Percentiles rank a stretch among this genome's conserved stretches.
Conservation (phyloP, 179 eudicot species). For the Silene coronaria region DNA sequence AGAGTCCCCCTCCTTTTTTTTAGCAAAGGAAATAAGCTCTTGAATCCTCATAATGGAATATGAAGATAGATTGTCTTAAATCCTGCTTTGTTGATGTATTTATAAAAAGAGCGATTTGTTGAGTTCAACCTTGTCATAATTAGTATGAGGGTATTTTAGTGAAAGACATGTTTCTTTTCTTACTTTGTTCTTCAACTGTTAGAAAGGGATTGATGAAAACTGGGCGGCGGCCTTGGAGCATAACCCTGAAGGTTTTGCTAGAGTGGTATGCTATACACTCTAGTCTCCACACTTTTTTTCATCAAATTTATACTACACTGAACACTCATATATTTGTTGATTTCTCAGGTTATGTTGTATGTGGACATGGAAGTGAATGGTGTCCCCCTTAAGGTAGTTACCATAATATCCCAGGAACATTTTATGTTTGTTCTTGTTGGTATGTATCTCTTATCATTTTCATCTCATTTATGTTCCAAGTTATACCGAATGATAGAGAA, state of each 20-base stretch:
- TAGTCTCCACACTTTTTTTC: background rate
- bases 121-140: background rate
- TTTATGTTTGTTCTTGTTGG: background rate
- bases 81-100: background rate
- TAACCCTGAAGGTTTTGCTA: slow-evolving; percentile 95
- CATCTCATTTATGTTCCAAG: background rate
- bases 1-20: background rate
- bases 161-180: background rate
- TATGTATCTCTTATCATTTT: background rate
- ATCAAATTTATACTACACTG: background rate
- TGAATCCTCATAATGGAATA: background rate
- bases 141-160: background rate
- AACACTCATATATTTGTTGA: slow-evolving; percentile 13
- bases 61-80: background rate
- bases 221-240: slow-evolving; percentile 95
- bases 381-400: slow-evolving; percentile 86
- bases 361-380: slow-evolving; percentile 99
- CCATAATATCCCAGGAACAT: background rate
- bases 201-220: slow-evolving; percentile 98
- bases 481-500: background rate
- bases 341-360: slow-evolving; percentile 85
- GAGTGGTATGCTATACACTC: slow-evolving; percentile 61
- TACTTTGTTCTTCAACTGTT: slow-evolving; percentile 23
- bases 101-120: background rate
- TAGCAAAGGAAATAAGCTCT: background rate